Conservation (phyloP, 345 rosid species). For the Noccaea caerulescens region DNA sequence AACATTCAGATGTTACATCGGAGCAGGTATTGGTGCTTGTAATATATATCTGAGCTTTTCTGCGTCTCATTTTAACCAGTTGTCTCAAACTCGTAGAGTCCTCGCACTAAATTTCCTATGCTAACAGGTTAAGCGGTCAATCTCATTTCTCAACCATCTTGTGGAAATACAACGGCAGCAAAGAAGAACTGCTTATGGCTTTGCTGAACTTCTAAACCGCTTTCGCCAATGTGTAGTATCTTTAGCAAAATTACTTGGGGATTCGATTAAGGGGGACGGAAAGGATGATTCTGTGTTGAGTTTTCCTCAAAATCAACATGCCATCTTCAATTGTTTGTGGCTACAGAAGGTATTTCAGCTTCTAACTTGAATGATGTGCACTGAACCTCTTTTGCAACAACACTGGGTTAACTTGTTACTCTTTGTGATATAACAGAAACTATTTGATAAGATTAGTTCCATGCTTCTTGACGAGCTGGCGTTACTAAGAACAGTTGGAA, state of each 20-base stretch:
- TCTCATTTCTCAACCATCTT: conserved; percentile 84
- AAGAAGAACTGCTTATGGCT: conserved; percentile 62
- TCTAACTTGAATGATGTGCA: conserved; percentile 28
- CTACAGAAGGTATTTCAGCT: conserved; percentile 69
- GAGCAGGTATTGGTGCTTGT: conserved; percentile 67
- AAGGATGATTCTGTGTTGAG: conserved; percentile 43
- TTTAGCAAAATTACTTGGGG: conserved; percentile 50
- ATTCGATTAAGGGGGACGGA: conserved; percentile 34
- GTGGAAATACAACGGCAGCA: conserved; percentile 73
- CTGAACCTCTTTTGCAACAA: conserved; percentile 26
- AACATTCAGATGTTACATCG: conserved; percentile 70
- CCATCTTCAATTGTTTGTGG: conserved; percentile 67
- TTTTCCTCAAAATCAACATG: conserved; percentile 58
- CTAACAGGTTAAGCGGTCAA: conserved; percentile 65
- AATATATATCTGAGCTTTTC: conserved; percentile 11
- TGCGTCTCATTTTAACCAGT: conserved; percentile 10
- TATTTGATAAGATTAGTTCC: conserved; percentile 63
- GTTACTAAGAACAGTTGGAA: conserved; percentile 64
- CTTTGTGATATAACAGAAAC: conserved; percentile 58
- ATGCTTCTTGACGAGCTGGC: conserved; percentile 64
- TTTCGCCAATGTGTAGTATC: conserved; percentile 52
- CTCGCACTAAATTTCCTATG: conserved; percentile 34
- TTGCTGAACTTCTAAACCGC: conserved; percentile 56
- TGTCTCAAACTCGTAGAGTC: conserved; percentile 25
- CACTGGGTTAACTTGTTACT: conserved; percentile 27